Evolutionary conservation across 306 rosid species (phyloP).

Genomic region (Trifolium subterraneum): DNA sequence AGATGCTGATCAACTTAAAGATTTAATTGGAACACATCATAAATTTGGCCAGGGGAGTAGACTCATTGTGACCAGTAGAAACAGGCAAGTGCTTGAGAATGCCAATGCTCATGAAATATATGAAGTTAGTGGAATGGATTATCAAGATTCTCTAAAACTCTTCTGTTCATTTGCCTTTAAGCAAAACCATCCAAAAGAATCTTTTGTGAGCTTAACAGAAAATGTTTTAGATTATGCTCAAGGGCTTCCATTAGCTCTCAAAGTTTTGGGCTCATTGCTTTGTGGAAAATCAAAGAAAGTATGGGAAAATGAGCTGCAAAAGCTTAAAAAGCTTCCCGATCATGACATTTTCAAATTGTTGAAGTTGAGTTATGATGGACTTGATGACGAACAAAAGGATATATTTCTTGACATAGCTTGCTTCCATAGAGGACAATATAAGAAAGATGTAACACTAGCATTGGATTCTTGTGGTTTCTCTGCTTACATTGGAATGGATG

Average conservation of each 20-base stretch:
- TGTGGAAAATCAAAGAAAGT: background rate
- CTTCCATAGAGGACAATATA: constrained; percentile 5
- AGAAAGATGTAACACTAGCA: background rate
- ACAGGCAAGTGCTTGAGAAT: background rate
- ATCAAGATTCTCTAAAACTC: too few relatives aligned
- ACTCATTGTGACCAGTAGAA: too few relatives aligned
- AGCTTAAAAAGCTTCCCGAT: background rate
- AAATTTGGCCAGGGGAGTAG: too few relatives aligned
- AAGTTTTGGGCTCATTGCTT: constrained; percentile 45
- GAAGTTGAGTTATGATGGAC: constrained; percentile 43
- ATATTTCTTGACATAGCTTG: constrained; percentile 46
- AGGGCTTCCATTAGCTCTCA: constrained; percentile 47
- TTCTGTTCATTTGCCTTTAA: too few relatives aligned
- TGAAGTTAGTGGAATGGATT: too few relatives aligned
- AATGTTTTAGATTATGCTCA: constrained; percentile 29
- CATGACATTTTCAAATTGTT: background rate
- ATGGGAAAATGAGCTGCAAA: constrained; percentile 41
- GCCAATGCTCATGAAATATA: background rate
- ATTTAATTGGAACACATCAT: too few relatives aligned
- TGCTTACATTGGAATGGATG: constrained; percentile 21
- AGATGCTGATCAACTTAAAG: too few relatives aligned
- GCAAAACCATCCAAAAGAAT: background rate
- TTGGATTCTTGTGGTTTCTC: constrained; percentile 26
- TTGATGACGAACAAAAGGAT: constrained; percentile 16
- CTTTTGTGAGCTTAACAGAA: background rate